Base-by-base conservation (phyloP, 1,284 basidiomycete genomes). In the Volvariella surrecta region DNA sequence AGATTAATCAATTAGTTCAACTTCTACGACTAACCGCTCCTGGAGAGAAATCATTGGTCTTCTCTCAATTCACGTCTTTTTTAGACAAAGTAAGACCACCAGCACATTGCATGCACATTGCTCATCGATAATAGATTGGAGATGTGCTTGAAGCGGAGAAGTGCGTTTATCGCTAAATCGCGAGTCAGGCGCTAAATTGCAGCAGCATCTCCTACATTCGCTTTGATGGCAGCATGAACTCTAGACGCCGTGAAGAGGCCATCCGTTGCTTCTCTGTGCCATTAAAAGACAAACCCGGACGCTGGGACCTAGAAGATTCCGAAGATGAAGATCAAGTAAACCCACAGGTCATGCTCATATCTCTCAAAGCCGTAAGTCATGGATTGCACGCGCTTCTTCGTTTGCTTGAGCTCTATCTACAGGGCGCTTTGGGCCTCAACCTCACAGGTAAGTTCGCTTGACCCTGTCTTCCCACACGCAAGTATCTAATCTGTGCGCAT, bases 61-160 rank as follows among this genome's bases (percentile, higher is more conserved):
- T 91, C 54, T 88, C 83, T 2, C 88, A 90, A 53, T 92, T 91
- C 54, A 92, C 89, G 1, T 76, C 79, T 2, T 91, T 89, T 62
- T 60, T 91, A 46, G 83, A 89, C 60, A 82, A 85, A 66, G 85
- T 82, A 48, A 42, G 6, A 19, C 6, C n/a, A 42, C 39, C 28
- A 21, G 39, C 22, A 18, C 16, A 19, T 18, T 16, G 34, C 15
- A 30, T 17, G 9, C 20, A n/a, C 44, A 46, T 43, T 46, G 42
- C 40, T 44, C 18, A 13, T 40, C 24, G 24, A 6, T 11, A 28
- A 28, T 30, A 90, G 78, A 86, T 93, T 48, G 83, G 73, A 1
- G 76, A 81, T 45, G 71, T 71, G 3, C 61, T 92, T 21, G 75
- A 82, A 22, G 70, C 74, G 45, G 73, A 74, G 52, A 83, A 79